Evolutionary conservation across 2,329 filamentous ascomycete genomes (phyloP), one percentile per base, ranked within the genome.

Genomic region (Cryoendolithus antarcticus): DNA sequence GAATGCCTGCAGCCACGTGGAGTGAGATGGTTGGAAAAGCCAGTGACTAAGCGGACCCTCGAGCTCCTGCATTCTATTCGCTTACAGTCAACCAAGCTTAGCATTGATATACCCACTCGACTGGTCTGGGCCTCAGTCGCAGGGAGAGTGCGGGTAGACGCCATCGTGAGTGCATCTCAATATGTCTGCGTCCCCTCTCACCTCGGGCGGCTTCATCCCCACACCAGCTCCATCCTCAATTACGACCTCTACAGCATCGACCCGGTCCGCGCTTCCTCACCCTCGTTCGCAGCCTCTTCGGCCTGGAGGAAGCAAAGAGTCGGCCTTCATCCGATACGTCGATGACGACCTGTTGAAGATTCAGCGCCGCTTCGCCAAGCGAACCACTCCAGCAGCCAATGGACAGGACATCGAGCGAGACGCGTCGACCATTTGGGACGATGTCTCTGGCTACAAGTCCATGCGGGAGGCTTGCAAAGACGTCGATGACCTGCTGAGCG

Each of bases 381-480:
- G 71, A 28, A 55, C 53, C 44, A 49, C 51, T 2, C 52, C 49
- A 4, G 42, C 41, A 39, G 61, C 56, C 39, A 54, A 56, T 44
- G 50, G 45, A 38, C 48, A 34, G 51, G 31, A 32, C 15, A 42
- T 30, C 12, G 39, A n/a, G 8, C 42, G 39, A 38, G 35, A 46
- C 21, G 37, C 35, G 34, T 63, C 63, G 36, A 55, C 59, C 32
- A 42, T 47, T 7, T 58, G 52, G 56, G 51, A 53, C 35, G 57
- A 59, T 31, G 62, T 63, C 4, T 57, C 61, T 28, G 74, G 73
- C 2, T 81, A 80, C 46, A 64, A 66, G 39, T 74, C 62, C 37
- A 82, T 89, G 57, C 68, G 65, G 36, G 80, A 88, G 53, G 72
- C 86, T 4, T 84, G 76, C 39, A 73, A 66, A 41, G 86, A 94